phyloP scores from a whole-genome alignment of 768 basidiomycete genomes.

The Hericium erinaceus region DNA sequence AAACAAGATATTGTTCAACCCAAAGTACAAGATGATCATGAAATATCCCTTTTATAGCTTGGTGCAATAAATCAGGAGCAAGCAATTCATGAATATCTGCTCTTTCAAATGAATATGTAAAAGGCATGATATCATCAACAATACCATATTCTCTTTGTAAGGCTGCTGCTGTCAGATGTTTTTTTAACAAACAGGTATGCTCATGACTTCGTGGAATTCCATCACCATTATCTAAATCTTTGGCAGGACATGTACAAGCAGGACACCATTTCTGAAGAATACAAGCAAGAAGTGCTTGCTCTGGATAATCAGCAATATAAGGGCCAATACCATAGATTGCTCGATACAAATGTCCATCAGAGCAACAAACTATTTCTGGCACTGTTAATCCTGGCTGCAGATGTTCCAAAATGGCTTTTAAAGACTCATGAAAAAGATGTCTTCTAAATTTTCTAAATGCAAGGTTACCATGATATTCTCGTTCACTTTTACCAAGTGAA shows the following conservation, averaged over 20 bases:
- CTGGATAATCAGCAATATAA: slow-evolving; percentile 9
- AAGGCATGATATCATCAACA: neutral
- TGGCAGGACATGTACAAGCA: neutral
- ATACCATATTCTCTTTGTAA: slow-evolving; percentile 3
- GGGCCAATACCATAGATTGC: slow-evolving; percentile 4
- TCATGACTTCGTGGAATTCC: neutral
- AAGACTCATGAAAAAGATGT: neutral
- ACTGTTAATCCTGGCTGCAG: neutral
- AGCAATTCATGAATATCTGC: slow-evolving; percentile 2
- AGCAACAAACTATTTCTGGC: neutral
- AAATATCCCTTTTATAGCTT: slow-evolving; percentile 3
- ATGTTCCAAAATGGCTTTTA: neutral
- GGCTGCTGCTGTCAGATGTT: neutral
- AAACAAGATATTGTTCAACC: neutral
- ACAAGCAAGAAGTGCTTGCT: slow-evolving; percentile 1
- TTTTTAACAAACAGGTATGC: neutral
- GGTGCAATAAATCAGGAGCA: slow-evolving; percentile 4
- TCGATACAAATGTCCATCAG: slow-evolving; percentile 3
- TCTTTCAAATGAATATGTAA: neutral
- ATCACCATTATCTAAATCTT: neutral
- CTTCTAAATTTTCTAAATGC: too few species aligned
- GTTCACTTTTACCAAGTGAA: too few species aligned
- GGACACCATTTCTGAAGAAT: slow-evolving; percentile 9
- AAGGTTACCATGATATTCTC: too few species aligned
- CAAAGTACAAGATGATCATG: slow-evolving; percentile 4